Base-by-base conservation (phyloP, 495 filamentous ascomycete genomes). In the Pseudotulostoma volvatum region DNA sequence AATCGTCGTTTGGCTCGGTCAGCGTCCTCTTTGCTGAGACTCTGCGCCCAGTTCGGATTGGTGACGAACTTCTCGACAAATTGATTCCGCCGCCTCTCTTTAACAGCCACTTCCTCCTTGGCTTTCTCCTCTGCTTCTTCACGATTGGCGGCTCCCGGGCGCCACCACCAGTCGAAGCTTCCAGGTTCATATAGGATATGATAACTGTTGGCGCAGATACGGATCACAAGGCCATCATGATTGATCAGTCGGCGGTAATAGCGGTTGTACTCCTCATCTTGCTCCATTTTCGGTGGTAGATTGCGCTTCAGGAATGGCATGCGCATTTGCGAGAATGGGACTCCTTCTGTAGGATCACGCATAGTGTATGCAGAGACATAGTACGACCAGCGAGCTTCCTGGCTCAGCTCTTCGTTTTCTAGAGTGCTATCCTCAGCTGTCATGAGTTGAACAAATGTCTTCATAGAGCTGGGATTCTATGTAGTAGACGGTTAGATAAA, bases 331-430 rank as follows among this genome's bases (percentile, higher is more conserved):
- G 66, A 66, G 31, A 76, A 67, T 4, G 68, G 61, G 4, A 95
- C 68, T 18, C 83, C 83, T 56, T 99, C 92, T 9, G 92, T 99
- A 4, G 79, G 81, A 41, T 92, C 86, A 32, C 84, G 67, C 51
- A 82, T 81, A 34, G 79, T 77, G 58, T 80, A 99, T 7, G 86
- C 82, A 31, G 84, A 84, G 31, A 93, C 81, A 52, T 99, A 99
- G 66, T 88, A 87, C 36, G 81, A 79, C 88, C 88, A 96, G 36
- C 67, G 68, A 33, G 69, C 67, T 39, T 75, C 70, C 19, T 63
- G 56, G 43, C 62, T 70, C 20, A 79, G 52, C 16, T 70, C 67
- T 21, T 70, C 67, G 37, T 61, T 64, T 38, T 84, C 73, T 48
- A 88, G 80, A 0, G 84, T 92, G 3, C 76, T 72, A 45, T 93